Conservation (phyloP, 2,329 filamentous ascomycete genomes). For the Shiraia bambusicola region DNA sequence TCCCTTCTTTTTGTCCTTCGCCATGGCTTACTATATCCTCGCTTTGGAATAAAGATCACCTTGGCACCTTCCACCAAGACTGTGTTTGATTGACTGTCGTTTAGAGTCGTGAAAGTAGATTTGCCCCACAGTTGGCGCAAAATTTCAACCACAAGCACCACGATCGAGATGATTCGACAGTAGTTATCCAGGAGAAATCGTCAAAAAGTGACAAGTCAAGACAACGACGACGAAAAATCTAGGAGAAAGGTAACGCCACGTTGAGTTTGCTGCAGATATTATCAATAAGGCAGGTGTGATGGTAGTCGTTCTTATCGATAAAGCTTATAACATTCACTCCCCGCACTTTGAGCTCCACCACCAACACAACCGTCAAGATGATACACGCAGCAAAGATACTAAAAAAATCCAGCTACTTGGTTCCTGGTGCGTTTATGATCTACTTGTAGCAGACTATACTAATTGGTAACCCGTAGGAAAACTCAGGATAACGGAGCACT, state of each 20-base stretch:
- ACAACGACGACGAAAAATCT: too few species aligned
- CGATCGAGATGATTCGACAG: too few species aligned
- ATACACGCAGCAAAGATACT: slow-evolving; percentile 51
- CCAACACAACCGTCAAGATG: slow-evolving; percentile 24
- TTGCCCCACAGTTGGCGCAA: slow-evolving; percentile 23
- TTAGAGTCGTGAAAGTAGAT: not conserved
- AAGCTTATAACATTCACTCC: slow-evolving; percentile 14
- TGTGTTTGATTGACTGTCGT: not conserved
- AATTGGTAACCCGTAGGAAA: slow-evolving; percentile 57
- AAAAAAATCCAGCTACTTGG: slow-evolving; percentile 48
- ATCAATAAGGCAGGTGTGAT: not conserved
- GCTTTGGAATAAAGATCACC: not conserved
- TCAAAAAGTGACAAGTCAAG: not conserved
- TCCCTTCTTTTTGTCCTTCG: slow-evolving; percentile 55
- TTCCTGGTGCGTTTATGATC: slow-evolving; percentile 41
- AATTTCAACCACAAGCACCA: slow-evolving; percentile 11
- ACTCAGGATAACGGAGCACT: slow-evolving; percentile 75
- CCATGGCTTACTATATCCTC: slow-evolving; percentile 41
- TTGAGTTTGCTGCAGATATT: not conserved
- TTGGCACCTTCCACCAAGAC: slow-evolving; percentile 45
- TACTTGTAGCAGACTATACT: not conserved
- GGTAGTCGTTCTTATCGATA: slow-evolving; percentile 23
- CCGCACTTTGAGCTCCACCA: slow-evolving; percentile 4
- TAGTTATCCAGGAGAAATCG: too few species aligned
- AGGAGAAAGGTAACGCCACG: too few species aligned